Base-by-base conservation (phyloP, 768 basidiomycete species). In the Clitopilus hobsonii region DNA sequence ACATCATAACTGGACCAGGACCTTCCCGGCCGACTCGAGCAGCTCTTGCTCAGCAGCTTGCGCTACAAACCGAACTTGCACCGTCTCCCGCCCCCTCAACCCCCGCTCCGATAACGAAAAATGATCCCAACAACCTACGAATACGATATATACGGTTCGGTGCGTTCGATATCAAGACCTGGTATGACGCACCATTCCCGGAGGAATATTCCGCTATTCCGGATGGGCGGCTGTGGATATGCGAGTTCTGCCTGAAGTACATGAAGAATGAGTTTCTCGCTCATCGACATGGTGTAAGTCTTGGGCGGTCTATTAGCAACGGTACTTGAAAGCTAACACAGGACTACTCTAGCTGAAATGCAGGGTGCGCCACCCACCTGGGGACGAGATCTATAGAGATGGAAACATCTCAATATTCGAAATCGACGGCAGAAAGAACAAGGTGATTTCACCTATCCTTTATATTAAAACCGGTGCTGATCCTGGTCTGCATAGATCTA, bases 141-240 rank as follows among this genome's bases (percentile, higher is more conserved):
- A 97, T 96, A 77, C 88, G 85, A 54, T 84, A 81, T 54, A 94
- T 98, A 58, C 85, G 94, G 25, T 95, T 98, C 62, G 95, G 95
- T 24, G 78, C 83, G 54, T 95, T 78, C 66, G 94, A 98, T 64
- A 93, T 98, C 65, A 86, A 93, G 67, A 98, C 97, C 2, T 99
- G 97, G 97, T 98, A 93, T 69, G 94, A 97, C 66, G 97, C 97
- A 22, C 97, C 97, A 5, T 98, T 98, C 67, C 96, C 97, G 0
- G 96, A 98, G 67, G 97, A 99, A 69, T 98, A 97, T 69, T 85
- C 92, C 38, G 83, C 84, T 54, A 88, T 95, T 54, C 91, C 94
- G 20, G 94, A 98, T 61, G 94, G 96, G 16, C 76, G 86, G 53
- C 72, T 99, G 55, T 98, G 94, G 94, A 87, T 97, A 66, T 99